Evolutionary conservation across 805 yeast genomes (phyloP).

Genomic region (Ogataea dorogensis): DNA sequence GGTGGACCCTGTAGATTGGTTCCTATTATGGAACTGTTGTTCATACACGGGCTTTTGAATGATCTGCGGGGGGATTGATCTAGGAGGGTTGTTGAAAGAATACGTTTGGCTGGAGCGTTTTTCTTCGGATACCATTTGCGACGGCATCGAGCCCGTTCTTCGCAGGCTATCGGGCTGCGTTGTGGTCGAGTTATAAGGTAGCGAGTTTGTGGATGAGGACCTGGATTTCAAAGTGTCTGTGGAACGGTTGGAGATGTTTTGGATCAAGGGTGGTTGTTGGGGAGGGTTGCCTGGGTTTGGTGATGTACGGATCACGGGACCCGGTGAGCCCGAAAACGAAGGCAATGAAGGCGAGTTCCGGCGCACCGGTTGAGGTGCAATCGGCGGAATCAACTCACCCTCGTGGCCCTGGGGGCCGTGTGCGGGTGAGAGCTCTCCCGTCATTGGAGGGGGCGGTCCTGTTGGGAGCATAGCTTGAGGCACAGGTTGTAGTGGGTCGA

Average conservation of each 20-base stretch:
- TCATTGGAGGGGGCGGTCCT: conserved; percentile 11
- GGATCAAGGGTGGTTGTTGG: conserved; percentile 2
- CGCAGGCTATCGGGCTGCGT: conserved; percentile 5
- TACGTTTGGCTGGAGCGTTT: conserved; percentile 21
- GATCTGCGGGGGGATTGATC: conserved; percentile 26
- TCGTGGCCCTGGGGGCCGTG: conserved; percentile 8
- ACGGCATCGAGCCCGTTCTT: conserved; percentile 16
- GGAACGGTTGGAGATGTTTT: conserved; percentile 1
- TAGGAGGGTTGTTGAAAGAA: conserved; percentile 29
- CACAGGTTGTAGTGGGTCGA: conserved; percentile 34
- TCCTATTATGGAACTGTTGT: conserved; percentile 13
- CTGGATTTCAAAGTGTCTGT: conserved; percentile 20
- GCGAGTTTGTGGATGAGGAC: conserved; percentile 19
- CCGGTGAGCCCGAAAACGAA: conserved; percentile 18
- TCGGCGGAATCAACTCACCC: conserved; percentile 13
- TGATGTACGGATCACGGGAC: conserved; percentile 11
- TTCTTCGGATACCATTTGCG: conserved; percentile 20
- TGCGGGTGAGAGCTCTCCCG: conserved; percentile 14
- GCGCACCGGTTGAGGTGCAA: conserved; percentile 14
- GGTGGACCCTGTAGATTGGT: conserved; percentile 16
- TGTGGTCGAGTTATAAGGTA: conserved; percentile 5
- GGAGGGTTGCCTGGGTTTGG: conserved; percentile 11
- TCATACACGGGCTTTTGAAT: conserved; percentile 10
- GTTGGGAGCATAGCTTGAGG: conserved; percentile 11
- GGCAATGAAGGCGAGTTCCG: conserved; percentile 15